phyloP scores from a whole-genome alignment of 805 yeast species.

The Sugiyamaella smithiae region DNA sequence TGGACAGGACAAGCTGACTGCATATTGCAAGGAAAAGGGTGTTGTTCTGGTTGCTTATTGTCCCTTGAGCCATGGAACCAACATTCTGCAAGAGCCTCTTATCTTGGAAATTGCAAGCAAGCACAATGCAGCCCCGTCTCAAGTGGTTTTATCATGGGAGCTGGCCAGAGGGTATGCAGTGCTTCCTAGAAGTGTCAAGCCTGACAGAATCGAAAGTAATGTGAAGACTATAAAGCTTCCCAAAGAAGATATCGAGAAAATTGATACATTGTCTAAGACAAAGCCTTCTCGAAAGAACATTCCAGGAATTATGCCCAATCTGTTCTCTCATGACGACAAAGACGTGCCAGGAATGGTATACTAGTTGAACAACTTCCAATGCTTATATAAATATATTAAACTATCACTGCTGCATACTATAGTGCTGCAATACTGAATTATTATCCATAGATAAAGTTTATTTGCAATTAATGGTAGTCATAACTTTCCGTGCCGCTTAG shows the following conservation, averaged over 20 bases:
- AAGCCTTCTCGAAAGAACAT: constrained; percentile 52
- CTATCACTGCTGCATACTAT: no score
- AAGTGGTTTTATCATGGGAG: constrained; percentile 75
- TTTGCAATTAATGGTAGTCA: no score
- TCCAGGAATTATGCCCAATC: constrained; percentile 46
- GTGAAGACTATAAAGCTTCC: constrained; percentile 38
- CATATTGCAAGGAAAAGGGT: constrained; percentile 49
- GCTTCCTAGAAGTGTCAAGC: constrained; percentile 74
- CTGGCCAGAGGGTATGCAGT: constrained; percentile 69
- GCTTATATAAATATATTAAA: no score
- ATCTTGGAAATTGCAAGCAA: constrained; percentile 54
- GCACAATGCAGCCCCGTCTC: constrained; percentile 55
- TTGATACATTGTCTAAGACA: constrained; percentile 27
- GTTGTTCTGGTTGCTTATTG: constrained; percentile 70
- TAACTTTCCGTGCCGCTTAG: no score
- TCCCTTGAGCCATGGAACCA: constrained; percentile 61
- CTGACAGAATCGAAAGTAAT: constrained; percentile 53
- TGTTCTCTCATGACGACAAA: constrained; percentile 6
- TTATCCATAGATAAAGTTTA: no score
- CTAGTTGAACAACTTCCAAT: neutral
- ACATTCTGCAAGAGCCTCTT: constrained; percentile 50
- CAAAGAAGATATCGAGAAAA: constrained; percentile 40
- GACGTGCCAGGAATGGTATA: neutral
- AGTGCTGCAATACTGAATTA: no score
- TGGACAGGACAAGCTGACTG: constrained; percentile 57